Percentiles rank a stretch among this genome's conserved stretches.
These are phyloP conservation scores for Penicillium alfredii DNA, from an alignment of 495 filamentous ascomycete genomes.

Conservation along the genomic window DNA sequence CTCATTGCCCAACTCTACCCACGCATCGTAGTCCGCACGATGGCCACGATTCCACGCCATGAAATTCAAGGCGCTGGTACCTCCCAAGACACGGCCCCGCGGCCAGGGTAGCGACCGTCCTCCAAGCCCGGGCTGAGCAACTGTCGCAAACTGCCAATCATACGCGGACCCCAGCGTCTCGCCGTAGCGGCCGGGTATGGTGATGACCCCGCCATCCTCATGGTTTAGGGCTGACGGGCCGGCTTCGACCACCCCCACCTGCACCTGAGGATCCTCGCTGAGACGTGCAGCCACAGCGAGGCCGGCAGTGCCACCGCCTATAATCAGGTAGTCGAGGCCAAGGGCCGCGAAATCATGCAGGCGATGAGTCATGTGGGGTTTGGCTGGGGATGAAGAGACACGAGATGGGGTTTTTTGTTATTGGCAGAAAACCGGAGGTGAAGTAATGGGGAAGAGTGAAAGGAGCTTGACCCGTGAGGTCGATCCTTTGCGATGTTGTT, in stretches of 20 bases:
- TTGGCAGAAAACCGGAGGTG: too few species aligned
- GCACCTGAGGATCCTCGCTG: conserved; percentile 36
- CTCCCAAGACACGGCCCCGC: conserved; percentile 38
- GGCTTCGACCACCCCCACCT: conserved; percentile 44
- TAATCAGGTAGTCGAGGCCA: conserved; percentile 36
- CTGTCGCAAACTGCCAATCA: conserved; percentile 43
- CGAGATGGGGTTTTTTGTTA: too few species aligned
- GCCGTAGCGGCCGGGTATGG: conserved; percentile 37
- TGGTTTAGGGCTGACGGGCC: conserved; percentile 28
- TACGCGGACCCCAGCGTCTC: conserved; percentile 34
- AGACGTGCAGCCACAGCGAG: conserved; percentile 39
- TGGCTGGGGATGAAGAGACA: too few species aligned
- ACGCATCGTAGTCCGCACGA: conserved; percentile 32
- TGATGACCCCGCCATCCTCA: conserved; percentile 33
- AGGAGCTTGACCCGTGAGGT: too few species aligned
- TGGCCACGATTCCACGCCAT: conserved; percentile 47
- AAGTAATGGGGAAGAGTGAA: too few species aligned
- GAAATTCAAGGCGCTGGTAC: conserved; percentile 42
- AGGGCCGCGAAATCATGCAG: conserved; percentile 3
- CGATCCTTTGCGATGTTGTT: too few species aligned
- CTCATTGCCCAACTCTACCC: conserved; percentile 8
- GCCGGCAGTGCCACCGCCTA: conserved; percentile 35
- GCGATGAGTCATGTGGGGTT: too few species aligned
- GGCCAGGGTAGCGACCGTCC: conserved; percentile 29
- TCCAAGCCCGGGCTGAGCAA: conserved; percentile 28